Conservation (phyloP, 257 asterid genomes). For the Nicotiana tomentosiformis region DNA sequence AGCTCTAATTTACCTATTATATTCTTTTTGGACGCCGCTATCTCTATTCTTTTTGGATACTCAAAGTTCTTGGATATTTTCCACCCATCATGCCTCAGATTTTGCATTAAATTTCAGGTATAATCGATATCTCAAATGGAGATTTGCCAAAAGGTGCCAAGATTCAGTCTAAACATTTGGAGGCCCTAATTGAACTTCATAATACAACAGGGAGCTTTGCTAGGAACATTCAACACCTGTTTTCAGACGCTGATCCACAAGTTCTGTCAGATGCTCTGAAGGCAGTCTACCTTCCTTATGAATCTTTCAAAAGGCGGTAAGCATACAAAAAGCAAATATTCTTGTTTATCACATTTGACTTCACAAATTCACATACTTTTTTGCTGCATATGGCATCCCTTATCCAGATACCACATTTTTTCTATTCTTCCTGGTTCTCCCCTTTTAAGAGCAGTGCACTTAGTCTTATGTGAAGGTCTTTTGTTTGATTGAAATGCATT, state of each 20-base stretch:
- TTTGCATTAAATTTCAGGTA: slow-evolving; percentile 52
- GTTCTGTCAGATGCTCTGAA: slow-evolving; percentile 71
- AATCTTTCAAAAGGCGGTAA: slow-evolving; percentile 81
- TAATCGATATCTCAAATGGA: slow-evolving; percentile 84
- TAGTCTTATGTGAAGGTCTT: not conserved
- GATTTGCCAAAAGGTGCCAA: slow-evolving; percentile 83
- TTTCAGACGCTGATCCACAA: slow-evolving; percentile 69
- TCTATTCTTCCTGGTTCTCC: slow-evolving; percentile 1
- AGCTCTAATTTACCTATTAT: not conserved
- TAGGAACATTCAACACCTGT: slow-evolving; percentile 79
- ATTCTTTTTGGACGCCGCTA: not conserved
- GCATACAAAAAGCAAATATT: slow-evolving; percentile 1
- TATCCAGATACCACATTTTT: slow-evolving; percentile 1
- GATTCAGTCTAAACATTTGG: slow-evolving; percentile 81
- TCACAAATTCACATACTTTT: not conserved
- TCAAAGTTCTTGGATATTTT: slow-evolving; percentile 4
- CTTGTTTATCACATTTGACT: not conserved
- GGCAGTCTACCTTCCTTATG: slow-evolving; percentile 82
- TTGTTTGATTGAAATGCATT: not conserved
- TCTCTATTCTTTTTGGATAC: not conserved
- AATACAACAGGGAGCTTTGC: slow-evolving; percentile 82
- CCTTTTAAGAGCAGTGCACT: not conserved
- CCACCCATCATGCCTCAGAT: slow-evolving; percentile 15
- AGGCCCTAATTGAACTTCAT: slow-evolving; percentile 83
- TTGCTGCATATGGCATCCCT: not conserved